Percentiles rank a stretch among this genome's conserved stretches.
Evolutionary conservation across 192 early-diverging fungal species (phyloP).

Genomic region (Coemansia erecta): DNA sequence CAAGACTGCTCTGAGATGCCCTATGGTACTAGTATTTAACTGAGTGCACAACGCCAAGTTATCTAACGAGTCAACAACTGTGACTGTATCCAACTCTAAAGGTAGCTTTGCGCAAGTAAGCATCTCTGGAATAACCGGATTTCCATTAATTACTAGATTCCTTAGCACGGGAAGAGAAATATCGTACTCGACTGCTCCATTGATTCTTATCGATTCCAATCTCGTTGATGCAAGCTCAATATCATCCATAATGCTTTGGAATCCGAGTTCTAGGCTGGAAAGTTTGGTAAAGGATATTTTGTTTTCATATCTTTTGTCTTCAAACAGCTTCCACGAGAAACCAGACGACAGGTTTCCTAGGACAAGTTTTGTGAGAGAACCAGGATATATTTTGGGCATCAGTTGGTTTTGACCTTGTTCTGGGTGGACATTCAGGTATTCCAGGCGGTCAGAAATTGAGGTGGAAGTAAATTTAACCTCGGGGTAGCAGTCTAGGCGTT

Average conservation of each 20-base stretch:
- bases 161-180: neutral
- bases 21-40: neutral
- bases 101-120: neutral
- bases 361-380: neutral
- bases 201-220: neutral
- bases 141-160: neutral
- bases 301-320: neutral
- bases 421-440: neutral
- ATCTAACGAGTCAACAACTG: neutral
- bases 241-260: neutral
- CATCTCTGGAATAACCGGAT: neutral
- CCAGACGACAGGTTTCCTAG: neutral
- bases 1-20: neutral
- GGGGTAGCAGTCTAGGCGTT: neutral
- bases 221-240: neutral
- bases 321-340: conserved; percentile 8
- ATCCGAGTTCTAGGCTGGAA: neutral
- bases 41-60: neutral
- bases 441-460: neutral
- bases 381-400: neutral
- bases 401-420: neutral
- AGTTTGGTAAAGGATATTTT: neutral
- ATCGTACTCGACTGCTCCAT: neutral
- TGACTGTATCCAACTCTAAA: neutral
- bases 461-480: neutral